Evolutionary conservation across 2,329 filamentous ascomycete genomes (phyloP).

Genomic region (Xylaria sp.): DNA sequence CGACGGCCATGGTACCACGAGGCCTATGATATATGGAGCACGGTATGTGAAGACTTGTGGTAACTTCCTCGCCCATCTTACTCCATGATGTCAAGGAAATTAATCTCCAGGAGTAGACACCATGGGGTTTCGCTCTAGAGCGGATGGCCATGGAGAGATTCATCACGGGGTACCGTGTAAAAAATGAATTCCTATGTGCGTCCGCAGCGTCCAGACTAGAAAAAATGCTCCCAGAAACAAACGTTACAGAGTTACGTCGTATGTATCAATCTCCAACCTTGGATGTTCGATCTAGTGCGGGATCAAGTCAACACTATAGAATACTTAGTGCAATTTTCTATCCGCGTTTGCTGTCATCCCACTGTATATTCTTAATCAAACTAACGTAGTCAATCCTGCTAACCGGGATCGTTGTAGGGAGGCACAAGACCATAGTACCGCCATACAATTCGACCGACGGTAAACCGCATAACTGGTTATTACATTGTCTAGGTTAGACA

Average conservation of each 20-base stretch:
- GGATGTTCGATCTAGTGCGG: not conserved
- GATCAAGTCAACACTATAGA: not conserved
- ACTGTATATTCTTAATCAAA: not conserved
- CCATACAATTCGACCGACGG: not conserved
- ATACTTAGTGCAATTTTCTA: not conserved
- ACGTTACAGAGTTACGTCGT: not conserved
- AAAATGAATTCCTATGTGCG: not conserved
- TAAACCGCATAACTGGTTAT: not conserved
- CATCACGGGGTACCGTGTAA: not conserved
- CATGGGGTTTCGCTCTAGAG: not conserved
- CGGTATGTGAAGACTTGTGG: not conserved
- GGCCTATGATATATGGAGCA: not conserved
- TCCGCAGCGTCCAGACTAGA: not conserved
- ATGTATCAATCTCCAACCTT: not conserved
- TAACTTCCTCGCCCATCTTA: not conserved
- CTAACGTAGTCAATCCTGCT: too few species aligned
- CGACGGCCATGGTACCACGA: not conserved
- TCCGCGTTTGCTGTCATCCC: not conserved
- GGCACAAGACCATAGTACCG: not conserved
- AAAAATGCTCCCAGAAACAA: not conserved
- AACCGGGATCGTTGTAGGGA: not conserved
- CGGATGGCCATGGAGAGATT: not conserved
- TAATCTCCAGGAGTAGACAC: not conserved
- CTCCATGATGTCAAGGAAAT: not conserved
- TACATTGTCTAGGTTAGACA: slow-evolving; percentile 4